Evolutionary conservation across 169 alveolate genomes (phyloP).

Genomic region (Plasmodium gaboni): DNA sequence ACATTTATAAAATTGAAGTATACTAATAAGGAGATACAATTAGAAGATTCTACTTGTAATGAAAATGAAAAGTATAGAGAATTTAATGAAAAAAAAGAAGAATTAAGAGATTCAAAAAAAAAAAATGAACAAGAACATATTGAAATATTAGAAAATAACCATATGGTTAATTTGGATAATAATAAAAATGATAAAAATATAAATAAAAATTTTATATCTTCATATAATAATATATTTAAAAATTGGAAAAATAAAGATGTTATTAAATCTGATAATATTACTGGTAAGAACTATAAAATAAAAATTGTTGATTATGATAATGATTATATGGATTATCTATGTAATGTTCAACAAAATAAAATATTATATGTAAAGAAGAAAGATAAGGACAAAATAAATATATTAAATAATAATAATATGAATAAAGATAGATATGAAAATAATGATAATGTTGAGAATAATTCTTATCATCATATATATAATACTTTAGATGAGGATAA

Average conservation of each 20-base stretch:
- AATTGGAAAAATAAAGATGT: neutral
- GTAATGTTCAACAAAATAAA: constrained; percentile 50
- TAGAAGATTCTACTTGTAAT: neutral
- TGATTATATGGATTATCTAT: constrained; percentile 53
- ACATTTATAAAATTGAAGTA: constrained; percentile 63
- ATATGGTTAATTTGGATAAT: neutral
- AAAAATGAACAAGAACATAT: neutral
- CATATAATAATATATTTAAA: neutral
- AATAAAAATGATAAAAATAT: neutral
- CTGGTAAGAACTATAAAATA: constrained; percentile 11
- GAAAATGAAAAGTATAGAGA: neutral
- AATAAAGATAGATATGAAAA: neutral
- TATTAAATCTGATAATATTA: neutral
- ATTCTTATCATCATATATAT: constrained; percentile 4
- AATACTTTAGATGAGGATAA: constrained; percentile 18
- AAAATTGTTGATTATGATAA: constrained; percentile 56
- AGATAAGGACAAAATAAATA: neutral
- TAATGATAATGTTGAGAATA: neutral
- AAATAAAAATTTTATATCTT: neutral
- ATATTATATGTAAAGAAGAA: constrained; percentile 19
- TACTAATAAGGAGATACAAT: constrained; percentile 24
- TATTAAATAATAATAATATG: no score
- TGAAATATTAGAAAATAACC: neutral
- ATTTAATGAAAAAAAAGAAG: neutral
- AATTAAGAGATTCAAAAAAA: neutral